Conservation (phyloP, 2,329 filamentous ascomycete species). For the Magnaporthiopsis poae region DNA sequence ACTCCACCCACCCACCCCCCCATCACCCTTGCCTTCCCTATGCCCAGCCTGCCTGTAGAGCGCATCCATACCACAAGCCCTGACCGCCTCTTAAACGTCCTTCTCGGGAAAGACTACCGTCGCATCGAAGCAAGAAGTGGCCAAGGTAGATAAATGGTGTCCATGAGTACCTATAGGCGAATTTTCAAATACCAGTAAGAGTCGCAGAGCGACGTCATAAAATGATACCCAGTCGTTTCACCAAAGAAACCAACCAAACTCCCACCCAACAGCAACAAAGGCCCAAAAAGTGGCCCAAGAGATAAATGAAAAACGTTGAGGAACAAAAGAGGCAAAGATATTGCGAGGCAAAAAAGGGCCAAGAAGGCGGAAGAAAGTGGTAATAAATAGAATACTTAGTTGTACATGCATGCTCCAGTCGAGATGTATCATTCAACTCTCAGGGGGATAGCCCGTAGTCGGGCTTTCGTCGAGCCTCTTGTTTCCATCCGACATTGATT, state of each 20-base stretch:
- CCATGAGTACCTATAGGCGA: background rate
- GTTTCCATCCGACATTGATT: background rate
- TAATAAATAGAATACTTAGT: slow-evolving; percentile 14
- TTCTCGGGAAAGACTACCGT: background rate
- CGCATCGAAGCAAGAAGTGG: too few relatives aligned
- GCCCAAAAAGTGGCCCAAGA: slow-evolving; percentile 6
- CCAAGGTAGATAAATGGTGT: background rate
- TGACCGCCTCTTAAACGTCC: background rate
- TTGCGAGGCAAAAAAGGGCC: slow-evolving; percentile 10
- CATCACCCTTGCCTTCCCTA: too few relatives aligned
- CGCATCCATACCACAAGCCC: too few relatives aligned
- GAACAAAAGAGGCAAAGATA: slow-evolving; percentile 11
- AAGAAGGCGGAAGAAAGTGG: background rate
- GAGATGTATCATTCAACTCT: background rate
- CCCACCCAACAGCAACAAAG: background rate
- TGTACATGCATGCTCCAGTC: slow-evolving; percentile 1
- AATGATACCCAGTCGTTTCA: background rate
- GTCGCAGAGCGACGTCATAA: background rate
- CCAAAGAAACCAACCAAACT: slow-evolving; percentile 4
- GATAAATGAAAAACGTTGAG: slow-evolving; percentile 14
- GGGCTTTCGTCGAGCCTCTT: background rate
- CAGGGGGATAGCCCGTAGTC: background rate
- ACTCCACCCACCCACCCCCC: too few relatives aligned
- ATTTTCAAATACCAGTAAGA: background rate
- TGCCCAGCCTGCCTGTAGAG: too few relatives aligned